These are phyloP conservation scores for Dendrothele bispora DNA, from an alignment of 768 basidiomycete species.

Conservation along the genomic window DNA sequence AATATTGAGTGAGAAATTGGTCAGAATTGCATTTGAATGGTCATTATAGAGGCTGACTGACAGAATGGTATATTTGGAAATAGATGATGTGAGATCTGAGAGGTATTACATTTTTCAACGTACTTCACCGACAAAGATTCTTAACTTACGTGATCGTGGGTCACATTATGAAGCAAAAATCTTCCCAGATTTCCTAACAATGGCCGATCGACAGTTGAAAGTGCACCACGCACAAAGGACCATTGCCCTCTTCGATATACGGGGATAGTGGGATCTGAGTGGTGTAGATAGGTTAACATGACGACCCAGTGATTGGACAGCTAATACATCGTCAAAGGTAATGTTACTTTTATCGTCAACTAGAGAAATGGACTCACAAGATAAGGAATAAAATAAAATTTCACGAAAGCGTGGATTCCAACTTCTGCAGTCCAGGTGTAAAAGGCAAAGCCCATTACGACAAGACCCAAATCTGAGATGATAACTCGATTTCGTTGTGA, in stretches of 20 bases:
- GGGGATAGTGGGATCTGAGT: constrained; percentile 57
- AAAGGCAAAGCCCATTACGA: constrained; percentile 23
- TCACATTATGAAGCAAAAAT: constrained; percentile 61
- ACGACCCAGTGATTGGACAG: constrained; percentile 49
- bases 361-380: constrained; percentile 29
- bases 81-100: constrained; percentile 34
- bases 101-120: not conserved
- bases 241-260: constrained; percentile 54
- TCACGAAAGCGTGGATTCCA: constrained; percentile 22
- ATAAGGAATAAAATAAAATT: constrained; percentile 44
- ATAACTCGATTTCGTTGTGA: constrained; percentile 29
- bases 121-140: not conserved
- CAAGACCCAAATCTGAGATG: constrained; percentile 31
- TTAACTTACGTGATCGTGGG: constrained; percentile 38
- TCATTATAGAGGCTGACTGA: constrained; percentile 16
- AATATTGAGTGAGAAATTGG: not conserved
- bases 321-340: constrained; percentile 17
- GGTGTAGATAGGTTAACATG: constrained; percentile 60
- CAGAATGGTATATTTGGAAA: constrained; percentile 34
- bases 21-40: not conserved
- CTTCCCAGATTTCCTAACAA: constrained; percentile 58
- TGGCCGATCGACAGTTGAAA: constrained; percentile 56
- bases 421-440: constrained; percentile 8
- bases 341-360: constrained; percentile 8
- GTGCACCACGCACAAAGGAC: constrained; percentile 57